Percentiles rank a stretch among this genome's conserved stretches.
Evolutionary conservation across 2,329 filamentous ascomycete species (phyloP).

Genomic region (Penicillium sp.): DNA sequence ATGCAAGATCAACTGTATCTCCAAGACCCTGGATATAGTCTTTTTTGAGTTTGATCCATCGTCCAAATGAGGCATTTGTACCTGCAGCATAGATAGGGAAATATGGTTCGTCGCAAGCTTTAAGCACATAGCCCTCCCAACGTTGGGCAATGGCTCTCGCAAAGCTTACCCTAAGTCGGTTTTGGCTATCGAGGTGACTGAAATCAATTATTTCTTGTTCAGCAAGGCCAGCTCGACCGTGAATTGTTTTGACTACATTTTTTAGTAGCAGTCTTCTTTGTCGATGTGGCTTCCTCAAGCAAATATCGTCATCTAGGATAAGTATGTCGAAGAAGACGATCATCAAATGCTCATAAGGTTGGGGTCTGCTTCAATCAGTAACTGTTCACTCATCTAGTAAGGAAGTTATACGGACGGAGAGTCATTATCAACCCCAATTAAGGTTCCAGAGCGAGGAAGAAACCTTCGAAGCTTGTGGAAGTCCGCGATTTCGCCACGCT

Average conservation of each 20-base stretch:
- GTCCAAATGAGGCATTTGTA: slow-evolving; percentile 36
- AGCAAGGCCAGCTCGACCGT: slow-evolving; percentile 69
- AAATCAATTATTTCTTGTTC: slow-evolving; percentile 72
- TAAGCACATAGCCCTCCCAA: slow-evolving; percentile 81
- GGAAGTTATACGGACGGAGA: slow-evolving; percentile 59
- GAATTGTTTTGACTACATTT: slow-evolving; percentile 56
- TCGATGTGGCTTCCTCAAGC: slow-evolving; percentile 52
- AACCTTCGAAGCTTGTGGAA: slow-evolving; percentile 86
- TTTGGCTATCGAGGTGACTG: slow-evolving; percentile 54
- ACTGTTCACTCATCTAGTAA: background rate
- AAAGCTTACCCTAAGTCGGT: slow-evolving; percentile 66
- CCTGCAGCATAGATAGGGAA: slow-evolving; percentile 58
- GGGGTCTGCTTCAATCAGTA: slow-evolving; percentile 41
- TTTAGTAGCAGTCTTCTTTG: slow-evolving; percentile 58
- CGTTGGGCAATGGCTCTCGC: slow-evolving; percentile 66
- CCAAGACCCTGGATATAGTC: slow-evolving; percentile 80
- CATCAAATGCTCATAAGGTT: slow-evolving; percentile 62
- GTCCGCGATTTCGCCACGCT: slow-evolving; percentile 66
- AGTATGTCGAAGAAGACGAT: slow-evolving; percentile 66
- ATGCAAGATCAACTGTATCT: slow-evolving; percentile 80
- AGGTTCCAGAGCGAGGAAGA: slow-evolving; percentile 71
- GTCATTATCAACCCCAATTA: slow-evolving; percentile 70
- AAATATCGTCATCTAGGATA: slow-evolving; percentile 58
- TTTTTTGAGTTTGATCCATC: slow-evolving; percentile 84
- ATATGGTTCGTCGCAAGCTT: slow-evolving; percentile 75